These are phyloP conservation scores for Ceratorhiza oryzae-sativae DNA, from an alignment of 1,284 basidiomycete genomes.

Conservation along the genomic window DNA sequence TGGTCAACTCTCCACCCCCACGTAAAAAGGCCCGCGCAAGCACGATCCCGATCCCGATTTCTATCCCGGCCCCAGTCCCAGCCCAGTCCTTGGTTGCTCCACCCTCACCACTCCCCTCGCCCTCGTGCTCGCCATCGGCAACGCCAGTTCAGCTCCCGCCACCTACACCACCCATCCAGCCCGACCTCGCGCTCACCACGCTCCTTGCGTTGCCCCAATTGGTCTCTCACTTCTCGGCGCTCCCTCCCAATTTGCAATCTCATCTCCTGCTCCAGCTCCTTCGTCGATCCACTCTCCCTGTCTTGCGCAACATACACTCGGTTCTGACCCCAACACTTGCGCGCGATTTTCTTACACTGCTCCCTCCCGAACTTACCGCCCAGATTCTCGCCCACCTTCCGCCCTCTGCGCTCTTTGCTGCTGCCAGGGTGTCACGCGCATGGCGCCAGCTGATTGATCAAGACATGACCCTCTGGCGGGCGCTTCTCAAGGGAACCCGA, in stretches of 20 bases:
- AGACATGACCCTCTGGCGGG: conserved; percentile 83
- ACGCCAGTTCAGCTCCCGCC: conserved; percentile 39
- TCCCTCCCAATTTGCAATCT: conserved; percentile 79
- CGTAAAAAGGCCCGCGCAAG: conserved; percentile 63
- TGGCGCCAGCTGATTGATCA: conserved; percentile 86
- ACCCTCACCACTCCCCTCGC: conserved; percentile 80
- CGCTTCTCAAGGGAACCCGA: conserved; percentile 75
- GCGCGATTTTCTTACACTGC: conserved; percentile 83
- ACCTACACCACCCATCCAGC: conserved; percentile 70
- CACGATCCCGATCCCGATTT: conserved; percentile 15
- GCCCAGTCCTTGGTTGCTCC: conserved; percentile 59
- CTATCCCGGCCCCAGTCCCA: conserved; percentile 1
- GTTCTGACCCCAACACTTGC: conserved; percentile 84
- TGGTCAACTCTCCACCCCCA: conserved; percentile 58
- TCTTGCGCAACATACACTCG: conserved; percentile 80
- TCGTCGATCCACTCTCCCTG: conserved; percentile 82
- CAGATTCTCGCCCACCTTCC: conserved; percentile 80
- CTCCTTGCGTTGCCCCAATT: conserved; percentile 80
- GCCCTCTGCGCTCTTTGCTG: conserved; percentile 76
- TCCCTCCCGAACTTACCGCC: conserved; percentile 85
- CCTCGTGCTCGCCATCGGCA: conserved; percentile 78
- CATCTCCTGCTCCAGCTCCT: conserved; percentile 85
- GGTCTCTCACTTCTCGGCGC: conserved; percentile 71
- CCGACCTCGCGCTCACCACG: conserved; percentile 76
- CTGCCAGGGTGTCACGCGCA: conserved; percentile 78